Evolutionary conservation across 306 rosid genomes (phyloP).

Genomic region (Elaeagnus macrophylla): DNA sequence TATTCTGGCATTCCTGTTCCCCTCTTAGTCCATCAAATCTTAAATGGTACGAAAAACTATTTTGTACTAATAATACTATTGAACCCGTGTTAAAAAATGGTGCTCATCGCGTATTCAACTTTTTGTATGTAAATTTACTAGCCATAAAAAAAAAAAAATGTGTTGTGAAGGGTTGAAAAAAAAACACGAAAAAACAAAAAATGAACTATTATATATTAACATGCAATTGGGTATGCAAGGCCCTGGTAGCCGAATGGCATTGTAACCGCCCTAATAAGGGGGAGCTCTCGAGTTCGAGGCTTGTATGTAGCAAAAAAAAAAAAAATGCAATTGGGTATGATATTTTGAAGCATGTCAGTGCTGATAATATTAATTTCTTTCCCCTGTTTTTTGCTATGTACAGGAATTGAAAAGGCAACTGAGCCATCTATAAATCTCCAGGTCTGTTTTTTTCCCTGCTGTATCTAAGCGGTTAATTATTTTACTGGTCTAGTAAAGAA

Average conservation of each 20-base stretch:
- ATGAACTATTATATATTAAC: too few species aligned
- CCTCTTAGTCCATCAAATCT: slow-evolving; percentile 24
- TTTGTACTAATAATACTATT: not conserved
- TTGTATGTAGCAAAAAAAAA: too few species aligned
- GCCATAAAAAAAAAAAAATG: too few species aligned
- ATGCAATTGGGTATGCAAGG: too few species aligned
- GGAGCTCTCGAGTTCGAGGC: too few species aligned
- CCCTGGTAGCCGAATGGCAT: too few species aligned
- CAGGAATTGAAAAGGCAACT: slow-evolving; percentile 48
- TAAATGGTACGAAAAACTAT: slow-evolving; percentile 24
- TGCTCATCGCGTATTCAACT: not conserved
- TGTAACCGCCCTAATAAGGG: too few species aligned
- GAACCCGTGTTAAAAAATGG: not conserved
- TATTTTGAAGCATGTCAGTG: not conserved
- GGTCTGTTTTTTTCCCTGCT: slow-evolving; percentile 18
- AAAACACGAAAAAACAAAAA: too few species aligned
- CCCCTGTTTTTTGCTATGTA: not conserved
- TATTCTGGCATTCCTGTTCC: slow-evolving; percentile 31
- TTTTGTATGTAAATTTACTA: not conserved
- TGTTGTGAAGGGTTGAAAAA: too few species aligned
- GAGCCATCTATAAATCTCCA: slow-evolving; percentile 47
- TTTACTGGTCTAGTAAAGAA: not conserved
- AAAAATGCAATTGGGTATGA: too few species aligned
- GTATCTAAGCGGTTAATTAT: not conserved
- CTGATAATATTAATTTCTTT: not conserved